Base-by-base conservation (phyloP, 1,284 basidiomycete species). In the Fomitopsis palustris region DNA sequence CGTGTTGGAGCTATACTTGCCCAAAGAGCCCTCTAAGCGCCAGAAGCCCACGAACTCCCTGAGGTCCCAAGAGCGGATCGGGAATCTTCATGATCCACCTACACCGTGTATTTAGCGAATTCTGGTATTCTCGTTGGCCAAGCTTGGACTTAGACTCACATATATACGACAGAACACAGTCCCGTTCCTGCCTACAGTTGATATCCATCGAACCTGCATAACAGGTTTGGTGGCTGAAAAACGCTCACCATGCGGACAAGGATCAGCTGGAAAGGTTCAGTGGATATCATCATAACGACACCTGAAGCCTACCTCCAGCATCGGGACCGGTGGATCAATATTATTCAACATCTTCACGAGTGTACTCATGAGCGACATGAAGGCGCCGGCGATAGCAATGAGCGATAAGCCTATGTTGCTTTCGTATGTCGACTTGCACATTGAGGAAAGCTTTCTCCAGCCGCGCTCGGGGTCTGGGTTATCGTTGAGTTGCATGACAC, bases 11-110 rank as follows among this genome's bases (percentile, higher is more conserved):
- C 16, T 19, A 12, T 17, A 67, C 74, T 53, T 68, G 88, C 80
- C 91, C 90, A 8, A 81, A 78, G 55, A 90, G 74, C 0, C 90
- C 89, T 64, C 91, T 73, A 3, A 81, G 69, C 0, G 80, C 74
- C 2, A 93, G 75, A 7, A 90, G 70, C 1, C 74, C 58, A 27
- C 91, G 79, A 2, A 92, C 81, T 1, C 80, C 86, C 54, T 84
- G 83, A 0, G 90, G 91, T 0, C 91, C 91, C 3, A 86, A 65
- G 55, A 87, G 73, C 0, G 89, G 89, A 65, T 92, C 74, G 0
- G 85, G 35, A 3, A 37, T 9, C 35, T 37, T 37, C 35, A 37
- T 37, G 3, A 37, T 37, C 35, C 35, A 37, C 35, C 35, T 37
- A 37, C 35, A 6, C 35, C 16, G 12, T 14, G 35, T 37, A 37